Conservation (phyloP, 78 protist species). For the Creolimax fragrantissima region DNA sequence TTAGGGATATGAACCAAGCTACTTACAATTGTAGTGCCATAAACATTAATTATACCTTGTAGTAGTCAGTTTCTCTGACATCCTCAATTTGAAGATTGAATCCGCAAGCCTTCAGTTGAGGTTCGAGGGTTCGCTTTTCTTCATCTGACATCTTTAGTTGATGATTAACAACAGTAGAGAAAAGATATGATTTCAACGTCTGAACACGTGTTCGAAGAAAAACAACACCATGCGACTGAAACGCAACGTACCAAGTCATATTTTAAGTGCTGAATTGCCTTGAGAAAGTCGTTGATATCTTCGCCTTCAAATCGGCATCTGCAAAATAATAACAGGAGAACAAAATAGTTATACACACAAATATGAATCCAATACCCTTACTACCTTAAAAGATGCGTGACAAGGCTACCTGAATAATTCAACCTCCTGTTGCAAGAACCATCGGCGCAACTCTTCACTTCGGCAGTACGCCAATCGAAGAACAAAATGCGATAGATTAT, state of each 20-base stretch:
- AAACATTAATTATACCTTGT: not conserved
- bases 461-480: not conserved
- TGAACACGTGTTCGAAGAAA: not conserved
- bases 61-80: not conserved
- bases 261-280: not conserved
- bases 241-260: not conserved
- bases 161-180: too few relatives aligned
- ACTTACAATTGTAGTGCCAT: too few relatives aligned
- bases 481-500: not conserved
- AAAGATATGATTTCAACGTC: too few relatives aligned
- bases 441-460: not conserved
- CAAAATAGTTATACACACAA: too few relatives aligned
- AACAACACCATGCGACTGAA: not conserved
- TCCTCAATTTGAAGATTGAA: not conserved
- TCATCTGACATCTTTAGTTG: not conserved
- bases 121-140: not conserved
- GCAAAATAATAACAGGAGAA: too few relatives aligned
- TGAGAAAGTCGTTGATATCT: not conserved
- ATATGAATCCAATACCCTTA: too few relatives aligned
- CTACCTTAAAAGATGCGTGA: too few relatives aligned
- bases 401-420: conserved; percentile 13
- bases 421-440: conserved; percentile 13
- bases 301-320: not conserved
- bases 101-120: not conserved
- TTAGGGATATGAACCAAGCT: too few relatives aligned